These are phyloP conservation scores for Gomphus bonarii DNA, from an alignment of 1,284 basidiomycete species.

Conservation along the genomic window DNA sequence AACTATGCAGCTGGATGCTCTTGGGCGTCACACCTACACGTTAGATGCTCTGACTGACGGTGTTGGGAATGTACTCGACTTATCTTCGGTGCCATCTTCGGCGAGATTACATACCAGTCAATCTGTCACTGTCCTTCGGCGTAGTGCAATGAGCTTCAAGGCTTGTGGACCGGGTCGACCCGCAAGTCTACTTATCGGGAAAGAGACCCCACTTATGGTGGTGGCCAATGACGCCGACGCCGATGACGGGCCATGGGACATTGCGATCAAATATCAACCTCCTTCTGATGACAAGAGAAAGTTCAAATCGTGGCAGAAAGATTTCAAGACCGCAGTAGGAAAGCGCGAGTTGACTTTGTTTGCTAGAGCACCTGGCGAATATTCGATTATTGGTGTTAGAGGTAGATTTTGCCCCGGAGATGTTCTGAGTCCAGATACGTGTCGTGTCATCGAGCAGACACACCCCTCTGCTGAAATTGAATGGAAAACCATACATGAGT, in stretches of 20 bases:
- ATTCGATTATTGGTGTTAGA: conserved; percentile 61
- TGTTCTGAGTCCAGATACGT: conserved; percentile 72
- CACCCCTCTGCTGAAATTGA: conserved; percentile 74
- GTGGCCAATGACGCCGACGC: conserved; percentile 40
- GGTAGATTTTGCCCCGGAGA: conserved; percentile 76
- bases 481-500: conserved; percentile 88
- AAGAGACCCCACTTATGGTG: conserved; percentile 44
- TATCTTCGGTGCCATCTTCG: conserved; percentile 26
- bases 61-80: conserved; percentile 55
- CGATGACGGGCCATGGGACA: conserved; percentile 58
- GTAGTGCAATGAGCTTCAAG: conserved; percentile 66
- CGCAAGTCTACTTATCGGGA: conserved; percentile 64
- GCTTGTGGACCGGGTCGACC: conserved; percentile 67
- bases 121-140: conserved; percentile 65
- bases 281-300: conserved; percentile 25
- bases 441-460: conserved; percentile 66
- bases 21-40: conserved; percentile 58
- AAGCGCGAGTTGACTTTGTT: conserved; percentile 40
- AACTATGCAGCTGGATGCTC: conserved; percentile 45
- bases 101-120: conserved; percentile 45
- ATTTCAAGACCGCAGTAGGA: conserved; percentile 38
- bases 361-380: conserved; percentile 67
- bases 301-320: conserved; percentile 50
- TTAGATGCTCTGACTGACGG: conserved; percentile 69
- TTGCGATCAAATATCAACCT: conserved; percentile 53